phyloP scores from a whole-genome alignment of 108 stramenopile genomes.

The Skeletonema marinoi region DNA sequence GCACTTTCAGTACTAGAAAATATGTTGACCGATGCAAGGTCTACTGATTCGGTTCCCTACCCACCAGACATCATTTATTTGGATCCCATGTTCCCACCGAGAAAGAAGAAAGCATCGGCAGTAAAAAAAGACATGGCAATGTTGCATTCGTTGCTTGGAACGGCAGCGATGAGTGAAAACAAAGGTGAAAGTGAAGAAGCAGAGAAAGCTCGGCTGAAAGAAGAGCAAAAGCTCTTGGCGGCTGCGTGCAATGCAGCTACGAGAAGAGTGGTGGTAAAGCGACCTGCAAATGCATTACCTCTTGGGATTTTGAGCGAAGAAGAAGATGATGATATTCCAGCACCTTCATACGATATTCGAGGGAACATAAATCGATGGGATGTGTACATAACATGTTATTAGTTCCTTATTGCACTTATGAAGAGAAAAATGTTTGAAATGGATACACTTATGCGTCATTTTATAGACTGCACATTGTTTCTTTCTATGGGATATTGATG shows the following conservation, averaged over 20 bases:
- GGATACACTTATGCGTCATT: too few species aligned
- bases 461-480: too few species aligned
- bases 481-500: too few species aligned
- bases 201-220: conserved; percentile 7
- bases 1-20: conserved; percentile 39
- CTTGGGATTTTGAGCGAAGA: conserved; percentile 39
- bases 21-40: neutral
- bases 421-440: too few species aligned
- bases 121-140: conserved; percentile 89
- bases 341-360: conserved; percentile 66
- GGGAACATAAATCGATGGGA: conserved; percentile 85
- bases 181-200: neutral
- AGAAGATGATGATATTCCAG: conserved; percentile 3
- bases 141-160: conserved; percentile 71
- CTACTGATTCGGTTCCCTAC: neutral
- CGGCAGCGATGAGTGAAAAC: conserved; percentile 15
- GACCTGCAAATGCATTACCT: conserved; percentile 70
- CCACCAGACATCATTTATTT: conserved; percentile 75
- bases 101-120: conserved; percentile 63
- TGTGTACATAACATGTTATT: conserved; percentile 55
- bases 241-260: conserved; percentile 50
- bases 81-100: conserved; percentile 89
- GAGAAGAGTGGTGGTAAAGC: conserved; percentile 77
- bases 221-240: conserved; percentile 58
- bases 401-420: too few species aligned